Conservation (phyloP, 2,329 filamentous ascomycete genomes). For the Alternaria sp. region DNA sequence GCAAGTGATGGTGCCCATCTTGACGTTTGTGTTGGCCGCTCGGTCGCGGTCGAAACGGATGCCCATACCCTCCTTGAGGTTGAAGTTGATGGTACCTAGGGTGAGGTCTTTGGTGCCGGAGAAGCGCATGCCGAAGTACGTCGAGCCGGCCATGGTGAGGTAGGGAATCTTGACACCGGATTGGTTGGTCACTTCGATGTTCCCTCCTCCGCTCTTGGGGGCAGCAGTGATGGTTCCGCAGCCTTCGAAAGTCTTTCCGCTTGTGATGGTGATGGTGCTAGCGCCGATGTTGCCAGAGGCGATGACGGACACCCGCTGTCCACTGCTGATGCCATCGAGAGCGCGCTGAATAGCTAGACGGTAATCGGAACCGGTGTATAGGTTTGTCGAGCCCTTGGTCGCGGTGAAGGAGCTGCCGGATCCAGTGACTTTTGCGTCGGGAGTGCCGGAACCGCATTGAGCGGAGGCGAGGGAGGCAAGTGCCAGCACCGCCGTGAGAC, state of each 20-base stretch:
- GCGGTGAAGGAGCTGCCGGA: slow-evolving; percentile 56
- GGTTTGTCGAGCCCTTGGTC: slow-evolving; percentile 50
- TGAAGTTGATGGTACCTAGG: slow-evolving; percentile 62
- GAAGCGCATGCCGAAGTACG: slow-evolving; percentile 65
- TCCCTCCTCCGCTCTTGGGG: slow-evolving; percentile 54
- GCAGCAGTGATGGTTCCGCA: slow-evolving; percentile 63
- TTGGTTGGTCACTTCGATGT: slow-evolving; percentile 61
- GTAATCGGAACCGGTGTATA: slow-evolving; percentile 63
- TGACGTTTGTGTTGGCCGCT: slow-evolving; percentile 60
- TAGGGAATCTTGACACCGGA: slow-evolving; percentile 61
- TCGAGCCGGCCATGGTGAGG: slow-evolving; percentile 63
- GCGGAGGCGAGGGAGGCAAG: slow-evolving; percentile 48
- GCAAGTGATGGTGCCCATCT: slow-evolving; percentile 60
- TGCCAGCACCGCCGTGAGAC: slow-evolving; percentile 52
- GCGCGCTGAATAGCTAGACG: slow-evolving; percentile 61
- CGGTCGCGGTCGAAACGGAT: slow-evolving; percentile 65
- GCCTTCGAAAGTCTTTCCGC: slow-evolving; percentile 64
- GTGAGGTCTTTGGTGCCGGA: slow-evolving; percentile 58
- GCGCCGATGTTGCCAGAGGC: slow-evolving; percentile 63
- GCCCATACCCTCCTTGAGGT: slow-evolving; percentile 60
- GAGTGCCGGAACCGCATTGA: slow-evolving; percentile 58
- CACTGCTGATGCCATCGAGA: slow-evolving; percentile 58
- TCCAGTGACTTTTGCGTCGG: slow-evolving; percentile 57
- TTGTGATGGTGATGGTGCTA: slow-evolving; percentile 58
- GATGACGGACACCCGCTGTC: slow-evolving; percentile 61